Percentiles rank a stretch among this genome's conserved stretches.
These are phyloP conservation scores for Decorospora gaudefroyi DNA, from an alignment of 2,329 filamentous ascomycete genomes.

Conservation along the genomic window DNA sequence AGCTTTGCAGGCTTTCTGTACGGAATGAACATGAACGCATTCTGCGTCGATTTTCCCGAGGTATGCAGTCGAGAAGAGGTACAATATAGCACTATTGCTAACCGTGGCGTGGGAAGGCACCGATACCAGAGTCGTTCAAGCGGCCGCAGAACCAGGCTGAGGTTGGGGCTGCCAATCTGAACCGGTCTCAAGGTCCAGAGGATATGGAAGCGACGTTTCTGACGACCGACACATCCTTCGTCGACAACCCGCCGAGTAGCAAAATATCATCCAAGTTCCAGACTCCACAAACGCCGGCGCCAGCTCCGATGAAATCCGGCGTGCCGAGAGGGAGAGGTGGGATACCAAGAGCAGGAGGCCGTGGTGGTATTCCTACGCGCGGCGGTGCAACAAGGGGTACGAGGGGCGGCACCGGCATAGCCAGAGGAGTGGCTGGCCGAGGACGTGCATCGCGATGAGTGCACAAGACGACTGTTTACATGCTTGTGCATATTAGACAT, in stretches of 20 bases:
- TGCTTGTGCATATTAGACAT: neutral
- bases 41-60: constrained; percentile 97
- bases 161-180: constrained; percentile 25
- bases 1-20: constrained; percentile 96
- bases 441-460: constrained; percentile 37
- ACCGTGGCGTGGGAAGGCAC: constrained; percentile 60
- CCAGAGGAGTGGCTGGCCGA: constrained; percentile 41
- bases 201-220: constrained; percentile 83
- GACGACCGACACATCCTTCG: constrained; percentile 90
- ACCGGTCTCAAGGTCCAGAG: constrained; percentile 33
- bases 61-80: constrained; percentile 52
- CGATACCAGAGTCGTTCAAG: constrained; percentile 80
- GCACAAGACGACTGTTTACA: neutral
- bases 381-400: constrained; percentile 38
- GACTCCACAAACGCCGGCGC: constrained; percentile 43
- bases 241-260: constrained; percentile 75
- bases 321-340: constrained; percentile 38
- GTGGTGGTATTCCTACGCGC: constrained; percentile 43
- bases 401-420: constrained; percentile 47
- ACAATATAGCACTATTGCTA: neutral
- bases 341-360: constrained; percentile 42
- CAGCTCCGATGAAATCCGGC: constrained; percentile 26
- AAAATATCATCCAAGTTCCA: constrained; percentile 53
- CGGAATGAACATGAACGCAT: constrained; percentile 97
- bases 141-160: constrained; percentile 40